Evolutionary conservation across 2,329 filamentous ascomycete genomes (phyloP).

Genomic region (Pseudogymnoascus sp.): DNA sequence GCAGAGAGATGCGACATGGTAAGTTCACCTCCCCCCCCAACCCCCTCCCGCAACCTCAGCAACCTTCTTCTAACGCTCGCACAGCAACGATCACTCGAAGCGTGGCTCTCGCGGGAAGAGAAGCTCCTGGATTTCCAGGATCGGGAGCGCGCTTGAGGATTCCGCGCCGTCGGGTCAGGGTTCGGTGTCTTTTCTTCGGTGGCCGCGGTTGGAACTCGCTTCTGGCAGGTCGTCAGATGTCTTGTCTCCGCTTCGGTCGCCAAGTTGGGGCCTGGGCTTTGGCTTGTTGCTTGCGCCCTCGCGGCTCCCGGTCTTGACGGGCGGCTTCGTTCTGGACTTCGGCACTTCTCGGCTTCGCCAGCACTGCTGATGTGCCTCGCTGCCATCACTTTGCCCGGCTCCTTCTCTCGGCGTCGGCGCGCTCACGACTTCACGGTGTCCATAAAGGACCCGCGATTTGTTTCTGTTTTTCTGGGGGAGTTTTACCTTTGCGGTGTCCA

Average conservation of each 20-base stretch:
- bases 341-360: not conserved
- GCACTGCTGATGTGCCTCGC: not conserved
- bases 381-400: constrained; percentile 2
- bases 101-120: not conserved
- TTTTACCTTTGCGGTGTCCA: not conserved
- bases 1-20: not conserved
- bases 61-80: not conserved
- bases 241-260: not conserved
- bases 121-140: not conserved
- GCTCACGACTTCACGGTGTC: not conserved
- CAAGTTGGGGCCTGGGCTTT: constrained; percentile 1
- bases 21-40: not conserved
- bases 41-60: not conserved
- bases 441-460: too few species aligned
- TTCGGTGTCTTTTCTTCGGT: constrained; percentile 1
- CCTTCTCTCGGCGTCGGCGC: not conserved
- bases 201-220: not conserved
- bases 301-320: not conserved
- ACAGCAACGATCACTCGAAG: not conserved
- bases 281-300: constrained; percentile 1
- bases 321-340: not conserved
- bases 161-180: not conserved
- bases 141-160: not conserved
- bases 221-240: constrained; percentile 4
- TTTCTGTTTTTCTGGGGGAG: not conserved